Evolutionary conservation across 176 grass and related monocot genomes (phyloP), one percentile per base, ranked within the genome.

Genomic region (Avena insularis): DNA sequence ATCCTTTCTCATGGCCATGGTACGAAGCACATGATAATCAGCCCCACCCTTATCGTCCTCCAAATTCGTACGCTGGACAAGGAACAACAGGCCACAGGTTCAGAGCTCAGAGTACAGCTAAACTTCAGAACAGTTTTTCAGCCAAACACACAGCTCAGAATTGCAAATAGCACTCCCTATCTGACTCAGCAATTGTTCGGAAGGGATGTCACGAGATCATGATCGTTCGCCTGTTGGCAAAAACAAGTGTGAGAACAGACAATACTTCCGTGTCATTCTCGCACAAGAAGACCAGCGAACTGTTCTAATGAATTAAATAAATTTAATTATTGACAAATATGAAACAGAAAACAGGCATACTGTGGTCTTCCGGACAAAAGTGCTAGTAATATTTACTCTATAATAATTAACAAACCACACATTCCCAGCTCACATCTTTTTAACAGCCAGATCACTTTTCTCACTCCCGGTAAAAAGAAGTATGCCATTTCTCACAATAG

Each of bases 181-280:
- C 57, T 2, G 40, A 9, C 13, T 3, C 45, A 27, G 2, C 57
- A 82, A 46, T 47, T 69, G 77, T 38, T 60, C 51, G 6, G 0
- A 19, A 7, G 27, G 16, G 10, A 48, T 20, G 19, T 15, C 6
- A 29, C 2, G 4, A 36, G 40, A 33, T 51, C 38, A 45, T 36
- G 11, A 31, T 51, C 19, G 49, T 16, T 81, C 0, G 0, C 19
- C 69, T 45, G 40, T 65, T 59, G 49, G 68, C 59, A 80, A 36
- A 70, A 87, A 91, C 15, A 36, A 43, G 40, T 43, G 46, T 79
- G 79, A 90, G 63, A 78, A 78, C 46, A 82, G 31, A 74, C 57
- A 90, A 87, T 27, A 46, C 50, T 35, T 31, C 79, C 13, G 86
- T 53, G 29, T 5, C 25, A 6, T 59, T 20, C 56, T 14, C 57